Conservation (phyloP, 2,329 filamentous ascomycete species). For the Aspergillus ochraceoroseus region DNA sequence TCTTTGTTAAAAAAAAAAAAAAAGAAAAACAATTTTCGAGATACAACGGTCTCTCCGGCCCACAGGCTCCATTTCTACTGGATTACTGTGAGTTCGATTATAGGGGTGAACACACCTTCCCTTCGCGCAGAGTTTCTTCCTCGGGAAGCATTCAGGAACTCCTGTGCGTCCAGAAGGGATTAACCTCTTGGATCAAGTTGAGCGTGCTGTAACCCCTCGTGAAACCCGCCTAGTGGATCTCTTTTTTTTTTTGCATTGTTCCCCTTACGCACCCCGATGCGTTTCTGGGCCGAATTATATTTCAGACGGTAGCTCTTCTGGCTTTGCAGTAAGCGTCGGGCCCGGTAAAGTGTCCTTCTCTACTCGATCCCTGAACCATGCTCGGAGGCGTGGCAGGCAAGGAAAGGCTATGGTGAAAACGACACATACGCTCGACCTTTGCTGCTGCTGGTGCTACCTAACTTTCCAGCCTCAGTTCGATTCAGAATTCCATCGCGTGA, state of each 20-base stretch:
- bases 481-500: not conserved
- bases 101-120: constrained; percentile 3
- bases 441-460: not conserved
- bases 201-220: constrained; percentile 1
- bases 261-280: constrained; percentile 1
- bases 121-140: constrained; percentile 6
- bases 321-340: constrained; percentile 2
- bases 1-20: constrained; percentile 2
- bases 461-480: not conserved
- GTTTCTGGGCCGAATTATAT: constrained; percentile 6
- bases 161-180: constrained; percentile 4
- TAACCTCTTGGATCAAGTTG: constrained; percentile 3
- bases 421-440: not conserved
- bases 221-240: constrained; percentile 3
- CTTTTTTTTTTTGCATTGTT: constrained; percentile 4
- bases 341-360: not conserved
- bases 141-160: constrained; percentile 4
- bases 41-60: constrained; percentile 3
- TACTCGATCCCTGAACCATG: not conserved
- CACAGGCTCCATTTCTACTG: constrained; percentile 1
- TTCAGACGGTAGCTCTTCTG: not conserved
- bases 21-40: constrained; percentile 4
- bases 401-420: constrained; percentile 4
- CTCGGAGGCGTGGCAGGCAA: constrained; percentile 1
- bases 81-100: constrained; percentile 6